Base-by-base conservation (phyloP, 371 early-diverging fungal species). In the Rhizomucor pusillus region DNA sequence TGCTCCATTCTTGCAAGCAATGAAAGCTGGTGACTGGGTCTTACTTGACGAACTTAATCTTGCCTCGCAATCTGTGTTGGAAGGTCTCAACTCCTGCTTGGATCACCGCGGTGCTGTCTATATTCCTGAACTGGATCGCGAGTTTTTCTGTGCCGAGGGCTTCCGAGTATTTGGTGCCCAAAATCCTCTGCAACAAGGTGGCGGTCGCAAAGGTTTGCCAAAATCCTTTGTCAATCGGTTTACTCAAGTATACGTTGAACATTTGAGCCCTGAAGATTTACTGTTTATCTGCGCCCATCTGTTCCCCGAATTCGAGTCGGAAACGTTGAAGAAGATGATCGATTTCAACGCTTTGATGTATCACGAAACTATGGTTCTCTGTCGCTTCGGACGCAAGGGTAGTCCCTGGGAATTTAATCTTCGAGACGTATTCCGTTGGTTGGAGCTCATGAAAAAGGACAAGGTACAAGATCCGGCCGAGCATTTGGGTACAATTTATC, bases 21-120 rank as follows among this genome's bases (percentile, higher is more conserved):
- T 99, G 91, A 83, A 94, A 72, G 80, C 81, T 4, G 99, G 99
- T 10, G 90, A 93, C 68, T 99, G 98, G 98, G 97, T 99, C 3
- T 75, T 99, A 46, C 73, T 99, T 14, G 99, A 99, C 73, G 99
- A 99, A 68, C 85, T 99, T 57, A 99, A 99, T 71, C 77, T 99
- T 63, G 99, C 99, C 6, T 92, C 97, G 12, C 99, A 99, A 74
- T 93, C 94, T 62, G 99, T 99, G 1, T 82, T 99, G 33, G 99
- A 99, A 84, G 99, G 99, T 59, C 80, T 99, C 57, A 99, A 99
- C 71, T 93, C 98, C 7, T 94, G 98, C 64, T 75, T 99, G 35
- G 99, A 99, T 79, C 98, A 99, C 72, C 91, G 99, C 67, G 94
- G 93, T 43, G 80, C 88, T 7, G 94, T 99, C 2, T 95, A 92